Percentiles rank a stretch among this genome's conserved stretches.
Evolutionary conservation across 192 early-diverging fungal genomes (phyloP).

Genomic region (Radiomyces spectabilis): DNA sequence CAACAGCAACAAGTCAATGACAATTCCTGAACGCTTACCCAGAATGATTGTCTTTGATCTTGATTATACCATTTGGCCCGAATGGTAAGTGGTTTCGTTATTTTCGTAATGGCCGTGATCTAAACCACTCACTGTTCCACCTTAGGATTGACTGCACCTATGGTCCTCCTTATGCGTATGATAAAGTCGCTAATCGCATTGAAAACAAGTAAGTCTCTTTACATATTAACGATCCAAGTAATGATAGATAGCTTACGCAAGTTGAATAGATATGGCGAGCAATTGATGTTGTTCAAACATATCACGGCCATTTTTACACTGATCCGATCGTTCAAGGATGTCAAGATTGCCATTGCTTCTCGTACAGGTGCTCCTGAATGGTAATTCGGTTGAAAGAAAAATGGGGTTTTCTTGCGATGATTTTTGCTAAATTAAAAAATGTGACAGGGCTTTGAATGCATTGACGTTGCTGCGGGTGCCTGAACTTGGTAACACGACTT

Average conservation of each 20-base stretch:
- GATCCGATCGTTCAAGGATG: conserved; percentile 20
- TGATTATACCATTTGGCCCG: conserved; percentile 1
- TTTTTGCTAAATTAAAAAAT: not conserved
- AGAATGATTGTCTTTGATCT: conserved; percentile 5
- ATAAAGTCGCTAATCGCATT: not conserved
- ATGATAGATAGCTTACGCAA: not conserved
- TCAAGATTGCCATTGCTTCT: conserved; percentile 32
- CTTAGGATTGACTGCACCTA: conserved; percentile 17
- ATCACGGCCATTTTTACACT: conserved; percentile 20
- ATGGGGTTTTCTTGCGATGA: not conserved
- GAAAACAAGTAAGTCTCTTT: not conserved
- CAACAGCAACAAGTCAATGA: no score
- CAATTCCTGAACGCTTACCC: not conserved
- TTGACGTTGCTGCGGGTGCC: conserved; percentile 4
- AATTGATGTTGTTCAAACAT: conserved; percentile 20
- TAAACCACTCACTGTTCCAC: not conserved
- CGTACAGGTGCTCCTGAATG: conserved; percentile 31
- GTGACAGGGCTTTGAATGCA: conserved; percentile 12
- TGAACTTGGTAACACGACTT: conserved; percentile 9
- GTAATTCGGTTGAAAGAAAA: conserved; percentile 1
- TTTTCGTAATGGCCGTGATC: no score
- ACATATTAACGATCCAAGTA: not conserved
- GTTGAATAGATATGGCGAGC: conserved; percentile 11
- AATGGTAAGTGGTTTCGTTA: no score
- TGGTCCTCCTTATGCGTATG: conserved; percentile 17